Base-by-base conservation (phyloP, 1,139 yeast genomes). In the Suhomyces bolitotheri region DNA sequence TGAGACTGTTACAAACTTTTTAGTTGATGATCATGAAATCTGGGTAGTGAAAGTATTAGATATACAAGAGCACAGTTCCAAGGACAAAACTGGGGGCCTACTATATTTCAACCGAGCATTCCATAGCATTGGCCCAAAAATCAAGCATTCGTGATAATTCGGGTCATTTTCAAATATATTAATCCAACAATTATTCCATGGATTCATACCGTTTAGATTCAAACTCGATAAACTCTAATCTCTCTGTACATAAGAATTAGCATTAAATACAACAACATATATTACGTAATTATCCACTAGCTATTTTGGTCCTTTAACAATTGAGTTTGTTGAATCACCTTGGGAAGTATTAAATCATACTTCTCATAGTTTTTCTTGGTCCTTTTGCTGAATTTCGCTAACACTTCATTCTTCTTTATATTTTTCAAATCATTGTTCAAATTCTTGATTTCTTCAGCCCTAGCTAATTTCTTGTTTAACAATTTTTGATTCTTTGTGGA, bases 1-100 rank as follows among this genome's bases (percentile, higher is more conserved):
- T 54, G 64, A 73, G 39, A 75, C 78, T 29, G 61, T 62, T 26
- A 61, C 71, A 24, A 78, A 76, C 6, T 69, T 85, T 37, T 59
- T 60, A 13, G 79, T 88, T 0, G 88, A 82, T 40, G 86, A 82
- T 47, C 96, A 89, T 57, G 96, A 88, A 54, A 80, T 89, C 2
- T 88, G 96, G 95, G 79, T 86, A 3, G 94, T 85, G 3, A 69
- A 72, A 39, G 86, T 83, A 2, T 55, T 71, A 23, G 81, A 81
- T n/a, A 73, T 80, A 4, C 58, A 44, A 4, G 62, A 68, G 17
- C 55, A 61, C 19, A 50, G 53, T 16, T 45, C 49, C 2, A 55
- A 25, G 5, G 44, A 45, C 5, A 49, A 51, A 36, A 58, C 71
- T 2, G 88, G 88, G 3, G 88, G 88, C 0, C 54, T 84, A 29